Evolutionary conservation across 495 filamentous ascomycete genomes (phyloP).

Genomic region (Eremomyces bilateralis): DNA sequence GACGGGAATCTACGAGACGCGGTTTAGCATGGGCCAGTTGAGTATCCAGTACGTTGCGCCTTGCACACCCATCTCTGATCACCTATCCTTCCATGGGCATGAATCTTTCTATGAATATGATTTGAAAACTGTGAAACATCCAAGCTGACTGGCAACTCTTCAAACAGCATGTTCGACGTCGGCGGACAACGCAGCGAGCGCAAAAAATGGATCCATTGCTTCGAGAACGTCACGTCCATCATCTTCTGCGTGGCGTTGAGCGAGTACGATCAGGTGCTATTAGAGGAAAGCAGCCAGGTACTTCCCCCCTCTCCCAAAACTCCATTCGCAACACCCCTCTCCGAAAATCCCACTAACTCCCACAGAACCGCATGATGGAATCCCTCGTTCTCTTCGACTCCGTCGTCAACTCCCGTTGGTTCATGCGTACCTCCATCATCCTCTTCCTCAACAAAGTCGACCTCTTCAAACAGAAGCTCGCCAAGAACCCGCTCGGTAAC

Average conservation of each 20-base stretch:
- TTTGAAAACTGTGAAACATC: no score
- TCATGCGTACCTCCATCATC: conserved; percentile 96
- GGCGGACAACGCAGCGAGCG: conserved; percentile 91
- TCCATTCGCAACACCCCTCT: no score
- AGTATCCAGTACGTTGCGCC: conserved; percentile 77
- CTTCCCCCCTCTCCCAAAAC: no score
- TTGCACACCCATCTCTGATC: background rate
- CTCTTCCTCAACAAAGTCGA: conserved; percentile 97
- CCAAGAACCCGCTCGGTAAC: conserved; percentile 65
- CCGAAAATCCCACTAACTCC: no score
- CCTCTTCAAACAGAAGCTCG: conserved; percentile 86
- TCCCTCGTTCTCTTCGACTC: conserved; percentile 94
- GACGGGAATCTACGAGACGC: conserved; percentile 97
- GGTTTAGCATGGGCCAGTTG: conserved; percentile 92
- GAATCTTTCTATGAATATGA: background rate
- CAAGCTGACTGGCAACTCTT: conserved; percentile 4
- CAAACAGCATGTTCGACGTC: conserved; percentile 87
- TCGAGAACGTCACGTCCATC: conserved; percentile 99
- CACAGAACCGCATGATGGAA: conserved; percentile 96
- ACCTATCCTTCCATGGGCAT: background rate
- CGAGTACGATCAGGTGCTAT: conserved; percentile 91
- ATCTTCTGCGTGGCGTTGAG: conserved; percentile 97
- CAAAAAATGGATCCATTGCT: conserved; percentile 99
- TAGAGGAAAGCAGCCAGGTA: conserved; percentile 95
- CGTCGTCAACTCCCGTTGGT: conserved; percentile 97